Base-by-base conservation (phyloP, 306 rosid genomes). In the Luffa acutangula region DNA sequence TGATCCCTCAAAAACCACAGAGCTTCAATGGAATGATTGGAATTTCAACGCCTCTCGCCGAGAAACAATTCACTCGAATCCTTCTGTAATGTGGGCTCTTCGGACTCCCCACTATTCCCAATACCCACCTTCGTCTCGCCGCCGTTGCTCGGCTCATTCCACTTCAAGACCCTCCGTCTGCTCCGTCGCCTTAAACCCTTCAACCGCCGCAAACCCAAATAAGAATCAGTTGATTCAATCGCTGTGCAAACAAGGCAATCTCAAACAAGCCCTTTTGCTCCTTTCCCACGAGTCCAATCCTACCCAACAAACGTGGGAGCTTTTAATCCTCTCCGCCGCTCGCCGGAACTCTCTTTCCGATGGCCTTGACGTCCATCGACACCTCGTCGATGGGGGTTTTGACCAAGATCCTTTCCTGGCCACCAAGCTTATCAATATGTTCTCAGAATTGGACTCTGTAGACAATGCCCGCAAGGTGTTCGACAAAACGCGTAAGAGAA, bases 401-500 rank as follows among this genome's bases (percentile, higher is more conserved):
- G 91, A 85, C 80, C 94, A 89, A 41, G 98, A 94, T 70, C 97
- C 97, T 0, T 94, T 86, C 76, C 79, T 94, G 73, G 98, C 97
- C 75, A 92, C 97, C 58, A 94, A 92, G 81, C 97, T 92, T 11
- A 94, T 94, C 39, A 86, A 85, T 64, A 92, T 94, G 98, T 94
- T 90, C 79, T 83, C 88, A 0, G 96, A 89, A 54, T 82, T 94
- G 80, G 94, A 90, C 59, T 84, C 91, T 56, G 67, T 92, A 17
- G 93, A 90, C 51, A 69, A 79, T 77, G 97, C 93, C 57, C 83
- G 91, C 74, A 58, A 89, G 85, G 97, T 92, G 81, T 94, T 94
- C 42, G 91, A 88, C 84, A 87, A 83, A 87, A 89, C 93, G 71
- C 88, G 13, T 20, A 82, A 88, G 5, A 92, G 88, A 85, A 92